phyloP scores from a whole-genome alignment of 2,329 filamentous ascomycete genomes.

The Pezicula radicicola region DNA sequence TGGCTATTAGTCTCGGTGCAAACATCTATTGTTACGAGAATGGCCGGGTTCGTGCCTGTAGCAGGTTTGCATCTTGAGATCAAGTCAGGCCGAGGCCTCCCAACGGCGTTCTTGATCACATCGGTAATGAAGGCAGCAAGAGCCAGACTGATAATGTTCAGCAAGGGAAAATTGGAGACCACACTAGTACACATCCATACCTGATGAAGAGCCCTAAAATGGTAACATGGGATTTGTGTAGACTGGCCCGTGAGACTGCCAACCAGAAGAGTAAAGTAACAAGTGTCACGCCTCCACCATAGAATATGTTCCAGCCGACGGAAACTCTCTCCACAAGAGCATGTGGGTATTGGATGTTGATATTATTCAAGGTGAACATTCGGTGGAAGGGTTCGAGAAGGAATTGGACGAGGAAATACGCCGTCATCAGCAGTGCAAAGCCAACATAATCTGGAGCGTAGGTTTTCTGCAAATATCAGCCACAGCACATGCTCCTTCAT shows the following conservation, averaged over 20 bases:
- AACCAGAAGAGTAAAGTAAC: constrained; percentile 65
- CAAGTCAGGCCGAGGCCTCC: constrained; percentile 75
- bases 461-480: constrained; percentile 53
- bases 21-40: constrained; percentile 61
- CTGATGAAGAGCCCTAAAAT: constrained; percentile 77
- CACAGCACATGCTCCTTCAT: not conserved
- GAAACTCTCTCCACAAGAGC: constrained; percentile 81
- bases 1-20: constrained; percentile 72
- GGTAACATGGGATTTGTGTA: constrained; percentile 82
- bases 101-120: constrained; percentile 76
- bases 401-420: constrained; percentile 62
- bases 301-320: constrained; percentile 61
- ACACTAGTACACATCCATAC: constrained; percentile 4
- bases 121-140: constrained; percentile 84
- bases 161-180: not conserved
- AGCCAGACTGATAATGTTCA: constrained; percentile 44
- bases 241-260: constrained; percentile 53
- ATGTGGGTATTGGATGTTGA: constrained; percentile 81
- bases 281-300: constrained; percentile 72
- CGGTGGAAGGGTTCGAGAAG: constrained; percentile 85
- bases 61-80: constrained; percentile 81
- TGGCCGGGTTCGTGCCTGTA: constrained; percentile 41
- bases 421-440: constrained; percentile 64
- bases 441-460: constrained; percentile 89
- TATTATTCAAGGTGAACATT: constrained; percentile 87